Conservation (phyloP, 441 rosid genomes). For the Jatropha podagrica region DNA sequence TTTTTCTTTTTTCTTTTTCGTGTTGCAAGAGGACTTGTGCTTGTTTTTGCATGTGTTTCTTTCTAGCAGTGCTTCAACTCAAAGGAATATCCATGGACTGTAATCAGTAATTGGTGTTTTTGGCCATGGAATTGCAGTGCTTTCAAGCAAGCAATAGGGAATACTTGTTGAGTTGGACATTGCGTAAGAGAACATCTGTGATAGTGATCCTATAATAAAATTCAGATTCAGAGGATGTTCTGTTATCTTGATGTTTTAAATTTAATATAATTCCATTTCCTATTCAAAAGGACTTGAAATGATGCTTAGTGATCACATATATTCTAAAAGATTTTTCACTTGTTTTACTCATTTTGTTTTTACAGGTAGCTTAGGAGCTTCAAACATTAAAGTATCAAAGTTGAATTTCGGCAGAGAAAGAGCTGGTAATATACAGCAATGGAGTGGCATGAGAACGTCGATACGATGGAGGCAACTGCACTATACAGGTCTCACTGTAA, state of each 20-base stretch:
- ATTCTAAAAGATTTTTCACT: neutral
- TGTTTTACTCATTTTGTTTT: slow-evolving; percentile 12
- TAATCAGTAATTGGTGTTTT: neutral
- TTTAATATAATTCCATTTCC: neutral
- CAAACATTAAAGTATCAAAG: slow-evolving; percentile 42
- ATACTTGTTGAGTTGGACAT: neutral
- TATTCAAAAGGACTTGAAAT: neutral
- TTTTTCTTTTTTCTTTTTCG: neutral
- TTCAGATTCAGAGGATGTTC: neutral
- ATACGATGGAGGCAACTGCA: slow-evolving; percentile 34
- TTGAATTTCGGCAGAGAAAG: slow-evolving; percentile 36
- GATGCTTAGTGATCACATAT: neutral
- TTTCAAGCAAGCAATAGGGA: neutral
- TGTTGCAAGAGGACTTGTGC: neutral
- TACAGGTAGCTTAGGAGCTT: slow-evolving; percentile 69
- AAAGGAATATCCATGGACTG: neutral
- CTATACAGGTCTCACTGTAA: slow-evolving; percentile 41
- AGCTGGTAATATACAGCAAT: slow-evolving; percentile 31
- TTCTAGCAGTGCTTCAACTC: neutral
- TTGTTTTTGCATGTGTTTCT: neutral
- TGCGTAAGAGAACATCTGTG: neutral
- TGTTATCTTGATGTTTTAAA: neutral
- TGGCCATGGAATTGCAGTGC: neutral
- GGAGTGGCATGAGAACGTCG: slow-evolving; percentile 34
- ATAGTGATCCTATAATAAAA: neutral